Percentiles rank a stretch among this genome's conserved stretches.
These are phyloP conservation scores for Chenopodium formosanum DNA, from an alignment of 148 eudicot genomes.

Conservation along the genomic window DNA sequence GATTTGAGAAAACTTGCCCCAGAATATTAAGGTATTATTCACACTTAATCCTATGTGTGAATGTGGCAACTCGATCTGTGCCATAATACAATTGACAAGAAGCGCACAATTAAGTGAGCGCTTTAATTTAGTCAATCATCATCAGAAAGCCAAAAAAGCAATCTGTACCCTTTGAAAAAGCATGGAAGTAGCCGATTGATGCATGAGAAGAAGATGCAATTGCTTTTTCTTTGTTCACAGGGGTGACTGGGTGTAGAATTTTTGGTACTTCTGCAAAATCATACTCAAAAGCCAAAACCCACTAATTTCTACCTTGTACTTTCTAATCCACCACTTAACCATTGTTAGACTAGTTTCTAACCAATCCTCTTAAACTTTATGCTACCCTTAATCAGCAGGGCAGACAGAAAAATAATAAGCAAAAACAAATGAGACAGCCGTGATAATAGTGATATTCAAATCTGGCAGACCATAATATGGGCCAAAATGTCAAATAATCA, in stretches of 20 bases:
- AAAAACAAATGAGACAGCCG: background rate
- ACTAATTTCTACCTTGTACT: background rate
- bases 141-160: background rate
- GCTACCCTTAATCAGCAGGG: background rate
- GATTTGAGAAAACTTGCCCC: background rate
- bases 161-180: background rate
- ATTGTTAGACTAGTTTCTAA: background rate
- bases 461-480: background rate
- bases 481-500: background rate
- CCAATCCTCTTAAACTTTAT: background rate
- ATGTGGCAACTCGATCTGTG: background rate
- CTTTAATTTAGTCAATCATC: background rate
- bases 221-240: background rate
- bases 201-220: constrained; percentile 6
- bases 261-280: too few relatives aligned
- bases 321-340: background rate
- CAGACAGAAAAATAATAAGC: background rate
- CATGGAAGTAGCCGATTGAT: background rate
- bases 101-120: background rate
- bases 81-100: background rate
- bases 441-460: background rate
- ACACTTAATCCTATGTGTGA: background rate
- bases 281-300: background rate
- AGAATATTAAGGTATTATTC: background rate
- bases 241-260: background rate